phyloP scores from a whole-genome alignment of 768 basidiomycete genomes.

The Boletus patriciae region DNA sequence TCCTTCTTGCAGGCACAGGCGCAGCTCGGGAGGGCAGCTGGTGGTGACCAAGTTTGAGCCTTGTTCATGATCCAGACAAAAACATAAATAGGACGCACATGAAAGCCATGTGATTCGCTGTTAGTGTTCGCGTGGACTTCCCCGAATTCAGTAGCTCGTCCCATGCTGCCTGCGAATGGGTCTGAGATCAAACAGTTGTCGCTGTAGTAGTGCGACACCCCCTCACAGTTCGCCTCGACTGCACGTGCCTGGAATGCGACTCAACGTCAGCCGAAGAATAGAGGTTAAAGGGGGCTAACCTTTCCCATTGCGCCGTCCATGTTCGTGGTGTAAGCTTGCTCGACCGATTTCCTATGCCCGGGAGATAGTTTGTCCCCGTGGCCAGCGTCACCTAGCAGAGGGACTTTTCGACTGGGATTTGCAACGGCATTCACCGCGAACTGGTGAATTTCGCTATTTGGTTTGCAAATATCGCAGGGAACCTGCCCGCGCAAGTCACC shows the following conservation, averaged over 20 bases:
- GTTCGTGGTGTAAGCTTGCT: neutral
- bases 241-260: too few species aligned
- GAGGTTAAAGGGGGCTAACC: neutral
- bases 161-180: too few species aligned
- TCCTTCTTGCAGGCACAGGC: neutral
- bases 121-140: too few species aligned
- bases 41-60: neutral
- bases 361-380: neutral
- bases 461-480: conserved; percentile 5
- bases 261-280: neutral
- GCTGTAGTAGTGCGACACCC: too few species aligned
- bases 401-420: neutral
- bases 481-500: neutral
- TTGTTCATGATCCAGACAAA: neutral
- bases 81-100: neutral
- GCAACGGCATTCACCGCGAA: neutral
- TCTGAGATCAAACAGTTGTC: too few species aligned
- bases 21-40: neutral
- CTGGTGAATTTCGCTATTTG: neutral
- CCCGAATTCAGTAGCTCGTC: too few species aligned
- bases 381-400: neutral
- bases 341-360: neutral
- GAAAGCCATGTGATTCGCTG: too few species aligned
- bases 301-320: neutral
- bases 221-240: too few species aligned